A percentile compares a stretch with the other conserved stretches of the same genome.
Conservation (phyloP, 1,284 basidiomycete species). For the Xanthoconium separans region DNA sequence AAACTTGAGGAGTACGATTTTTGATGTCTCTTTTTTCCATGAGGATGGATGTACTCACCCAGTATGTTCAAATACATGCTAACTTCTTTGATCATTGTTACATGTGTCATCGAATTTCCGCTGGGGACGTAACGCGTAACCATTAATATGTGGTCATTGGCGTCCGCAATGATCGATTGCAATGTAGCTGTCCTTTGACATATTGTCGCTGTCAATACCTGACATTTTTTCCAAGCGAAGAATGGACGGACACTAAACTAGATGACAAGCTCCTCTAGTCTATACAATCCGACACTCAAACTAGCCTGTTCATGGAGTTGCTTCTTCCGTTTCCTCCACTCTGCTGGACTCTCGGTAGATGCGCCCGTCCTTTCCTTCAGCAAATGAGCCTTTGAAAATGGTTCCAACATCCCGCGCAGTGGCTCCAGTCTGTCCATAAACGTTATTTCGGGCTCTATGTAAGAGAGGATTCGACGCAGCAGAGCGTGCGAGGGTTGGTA, state of each 20-base stretch:
- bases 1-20: too few species aligned
- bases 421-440: slow-evolving; percentile 49
- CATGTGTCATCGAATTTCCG: too few species aligned
- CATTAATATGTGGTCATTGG: too few species aligned
- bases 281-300: slow-evolving; percentile 62
- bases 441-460: slow-evolving; percentile 53
- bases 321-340: slow-evolving; percentile 60
- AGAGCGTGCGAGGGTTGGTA: slow-evolving; percentile 53
- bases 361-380: slow-evolving; percentile 41
- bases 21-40: too few species aligned
- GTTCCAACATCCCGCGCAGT: slow-evolving; percentile 59
- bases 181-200: too few species aligned
- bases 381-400: slow-evolving; percentile 54
- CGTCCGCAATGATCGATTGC: too few species aligned
- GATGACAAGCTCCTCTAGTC: slow-evolving; percentile 65
- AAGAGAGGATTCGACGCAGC: slow-evolving; percentile 47
- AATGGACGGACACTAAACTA: slow-evolving; percentile 26
- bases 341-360: slow-evolving; percentile 38
- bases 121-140: too few species aligned
- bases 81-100: too few species aligned
- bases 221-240: too few species aligned
- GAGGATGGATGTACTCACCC: too few species aligned
- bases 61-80: too few species aligned
- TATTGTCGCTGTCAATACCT: too few species aligned
- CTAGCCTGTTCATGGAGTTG: slow-evolving; percentile 49